Percentiles rank a stretch among this genome's conserved stretches.
phyloP scores from a whole-genome alignment of 345 rosid species.

The Euphorbia pulcherrima region DNA sequence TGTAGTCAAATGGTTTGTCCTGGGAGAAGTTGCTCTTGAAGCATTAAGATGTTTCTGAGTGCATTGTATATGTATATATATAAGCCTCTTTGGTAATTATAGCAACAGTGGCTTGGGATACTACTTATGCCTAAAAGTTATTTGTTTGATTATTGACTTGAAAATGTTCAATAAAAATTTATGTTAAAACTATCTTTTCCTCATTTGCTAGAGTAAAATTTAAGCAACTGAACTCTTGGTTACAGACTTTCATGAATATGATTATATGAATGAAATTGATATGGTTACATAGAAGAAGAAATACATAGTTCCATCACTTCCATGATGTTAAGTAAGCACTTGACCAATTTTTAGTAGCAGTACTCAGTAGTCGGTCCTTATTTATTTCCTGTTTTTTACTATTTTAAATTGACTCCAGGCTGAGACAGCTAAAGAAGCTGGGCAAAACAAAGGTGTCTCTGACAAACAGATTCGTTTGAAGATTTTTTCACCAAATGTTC shows the following conservation, averaged over 20 bases:
- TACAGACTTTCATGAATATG: not conserved
- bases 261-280: not conserved
- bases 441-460: conserved; percentile 87
- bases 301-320: not conserved
- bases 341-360: not conserved
- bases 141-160: not conserved
- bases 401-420: conserved; percentile 38
- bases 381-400: not conserved
- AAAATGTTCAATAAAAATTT: not conserved
- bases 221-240: not conserved
- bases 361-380: too few relatives aligned
- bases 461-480: conserved; percentile 85
- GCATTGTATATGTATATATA: not conserved
- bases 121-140: not conserved
- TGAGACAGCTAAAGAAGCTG: conserved; percentile 81
- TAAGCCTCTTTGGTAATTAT: not conserved
- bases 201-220: not conserved
- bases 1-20: not conserved
- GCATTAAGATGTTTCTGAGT: not conserved
- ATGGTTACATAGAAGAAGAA: not conserved
- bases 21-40: not conserved
- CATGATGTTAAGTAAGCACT: not conserved
- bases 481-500: conserved; percentile 87
- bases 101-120: not conserved
- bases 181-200: not conserved